These are phyloP conservation scores for Thermomucor indicae-seudaticae DNA, from an alignment of 371 early-diverging fungal genomes.

Conservation along the genomic window DNA sequence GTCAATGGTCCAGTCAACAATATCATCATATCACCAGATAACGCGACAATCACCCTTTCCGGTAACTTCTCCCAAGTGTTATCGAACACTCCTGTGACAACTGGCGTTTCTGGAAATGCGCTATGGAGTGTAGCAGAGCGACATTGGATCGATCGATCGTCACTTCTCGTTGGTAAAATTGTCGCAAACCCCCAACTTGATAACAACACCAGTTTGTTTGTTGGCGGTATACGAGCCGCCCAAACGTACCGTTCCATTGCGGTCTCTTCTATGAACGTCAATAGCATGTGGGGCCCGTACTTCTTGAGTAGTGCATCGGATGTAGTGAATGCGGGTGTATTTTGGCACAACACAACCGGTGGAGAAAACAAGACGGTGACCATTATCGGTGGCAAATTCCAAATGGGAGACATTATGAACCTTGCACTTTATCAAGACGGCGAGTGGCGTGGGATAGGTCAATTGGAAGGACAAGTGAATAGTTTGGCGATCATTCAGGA, in stretches of 20 bases:
- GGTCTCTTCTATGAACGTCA: slow-evolving; percentile 1
- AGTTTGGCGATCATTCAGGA: slow-evolving; percentile 17
- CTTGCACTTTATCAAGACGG: slow-evolving; percentile 26
- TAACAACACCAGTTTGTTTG: slow-evolving; percentile 2
- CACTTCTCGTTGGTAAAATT: slow-evolving; percentile 19
- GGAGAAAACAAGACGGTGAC: slow-evolving; percentile 12
- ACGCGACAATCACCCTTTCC: slow-evolving; percentile 22
- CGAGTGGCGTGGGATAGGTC: slow-evolving; percentile 20
- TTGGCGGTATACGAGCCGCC: slow-evolving; percentile 24
- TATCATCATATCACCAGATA: slow-evolving; percentile 11
- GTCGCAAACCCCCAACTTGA: slow-evolving; percentile 1
- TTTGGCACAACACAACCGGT: slow-evolving; percentile 26
- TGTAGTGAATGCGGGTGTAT: slow-evolving; percentile 21
- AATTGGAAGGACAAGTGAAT: slow-evolving; percentile 23
- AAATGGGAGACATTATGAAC: slow-evolving; percentile 12
- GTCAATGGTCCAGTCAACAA: slow-evolving; percentile 24
- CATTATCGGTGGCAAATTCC: slow-evolving; percentile 31
- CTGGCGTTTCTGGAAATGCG: slow-evolving; percentile 15
- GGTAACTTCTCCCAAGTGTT: slow-evolving; percentile 18
- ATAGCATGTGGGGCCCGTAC: slow-evolving; percentile 8
- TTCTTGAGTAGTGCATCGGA: slow-evolving; percentile 8
- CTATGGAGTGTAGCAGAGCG: slow-evolving; percentile 11
- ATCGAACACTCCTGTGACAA: neutral
- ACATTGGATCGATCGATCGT: slow-evolving; percentile 15
- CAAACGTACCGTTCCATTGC: slow-evolving; percentile 30